Conservation (phyloP, 495 filamentous ascomycete species). For the Aspergillus diversus region DNA sequence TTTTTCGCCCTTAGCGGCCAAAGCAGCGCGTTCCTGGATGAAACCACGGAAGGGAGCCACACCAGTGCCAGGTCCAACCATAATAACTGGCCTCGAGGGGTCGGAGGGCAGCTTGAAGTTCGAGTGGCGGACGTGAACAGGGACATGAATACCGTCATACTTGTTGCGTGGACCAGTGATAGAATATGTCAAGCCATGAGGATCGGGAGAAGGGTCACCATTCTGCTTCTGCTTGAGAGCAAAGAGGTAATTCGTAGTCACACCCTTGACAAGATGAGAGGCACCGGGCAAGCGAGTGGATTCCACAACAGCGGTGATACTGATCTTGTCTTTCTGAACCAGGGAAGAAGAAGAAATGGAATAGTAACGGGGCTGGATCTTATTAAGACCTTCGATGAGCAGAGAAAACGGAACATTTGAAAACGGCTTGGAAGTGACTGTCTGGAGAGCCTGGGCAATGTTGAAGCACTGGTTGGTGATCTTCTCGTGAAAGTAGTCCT, state of each 20-base stretch:
- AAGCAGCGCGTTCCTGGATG: slow-evolving; percentile 86
- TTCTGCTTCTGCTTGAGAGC: slow-evolving; percentile 98
- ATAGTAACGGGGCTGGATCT: slow-evolving; percentile 97
- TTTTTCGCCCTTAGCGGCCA: slow-evolving; percentile 76
- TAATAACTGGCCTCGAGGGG: slow-evolving; percentile 89
- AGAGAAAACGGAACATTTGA: slow-evolving; percentile 86
- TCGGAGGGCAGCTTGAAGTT: slow-evolving; percentile 99
- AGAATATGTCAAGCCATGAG: slow-evolving; percentile 86
- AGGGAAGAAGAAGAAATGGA: slow-evolving; percentile 97
- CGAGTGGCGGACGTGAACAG: slow-evolving; percentile 94
- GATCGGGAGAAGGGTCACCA: slow-evolving; percentile 81
- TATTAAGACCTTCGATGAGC: slow-evolving; percentile 90
- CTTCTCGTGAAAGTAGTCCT: slow-evolving; percentile 93
- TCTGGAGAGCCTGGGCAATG: slow-evolving; percentile 85
- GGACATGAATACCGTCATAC: slow-evolving; percentile 94
- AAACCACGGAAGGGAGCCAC: slow-evolving; percentile 97
- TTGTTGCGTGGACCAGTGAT: slow-evolving; percentile 93
- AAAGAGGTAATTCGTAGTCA: slow-evolving; percentile 95
- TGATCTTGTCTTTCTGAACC: slow-evolving; percentile 90
- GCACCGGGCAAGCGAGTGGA: slow-evolving; percentile 75
- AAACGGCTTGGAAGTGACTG: slow-evolving; percentile 75
- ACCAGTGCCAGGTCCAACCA: slow-evolving; percentile 95
- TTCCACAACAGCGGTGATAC: slow-evolving; percentile 95
- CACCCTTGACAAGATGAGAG: slow-evolving; percentile 83
- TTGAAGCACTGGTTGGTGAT: slow-evolving; percentile 83